Base-by-base conservation (phyloP, 768 basidiomycete species). In the Leccinum truebloodii region DNA sequence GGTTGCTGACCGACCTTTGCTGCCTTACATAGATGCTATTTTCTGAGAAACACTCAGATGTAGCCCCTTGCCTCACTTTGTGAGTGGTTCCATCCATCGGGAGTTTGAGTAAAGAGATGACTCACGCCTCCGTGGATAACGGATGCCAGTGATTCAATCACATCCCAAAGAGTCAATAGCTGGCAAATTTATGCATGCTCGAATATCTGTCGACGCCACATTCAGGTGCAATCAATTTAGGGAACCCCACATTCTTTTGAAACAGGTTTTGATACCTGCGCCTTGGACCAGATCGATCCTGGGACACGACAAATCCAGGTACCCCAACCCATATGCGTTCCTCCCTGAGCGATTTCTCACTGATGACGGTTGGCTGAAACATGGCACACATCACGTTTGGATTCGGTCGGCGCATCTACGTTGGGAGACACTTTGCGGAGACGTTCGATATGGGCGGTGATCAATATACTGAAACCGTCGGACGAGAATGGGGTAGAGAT, bases 11-110 rank as follows among this genome's bases (percentile, higher is more conserved):
- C 8, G 59, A 54, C 39, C 54, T 6, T 44, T 39, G 14, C 59
- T 79, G n/a, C 77, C 76, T 4, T 78, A 77, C 51, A 69, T 77
- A 16, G 67, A 64, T 20, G 77, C 76, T 4, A 71, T 78, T 26
- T 67, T 73, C 3, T 70, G 73, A 55, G 79, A 79, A 63, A 60
- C 22, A 1, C 14, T 49, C 20, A 55, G 61, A 44, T 62, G 55
- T 51, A 52, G 22, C 18, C 57, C 58, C 9, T 34, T 34, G 12
- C 32, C 32, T 13, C 32, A 34, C 32, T 34, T 3, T 35, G 62
- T 63, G 30, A 57, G 63, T 22, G 3, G 32, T 30, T 44, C 10
- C 12, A 20, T 18, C 14, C 18, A 24, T 14, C 1, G 3, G 9
- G 3, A 9, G 9, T 8, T 30, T 30, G 22, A 22, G 22, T 22